Evolutionary conservation across 768 basidiomycete species (phyloP).

Genomic region (Rubroboletus pulcherrimus): DNA sequence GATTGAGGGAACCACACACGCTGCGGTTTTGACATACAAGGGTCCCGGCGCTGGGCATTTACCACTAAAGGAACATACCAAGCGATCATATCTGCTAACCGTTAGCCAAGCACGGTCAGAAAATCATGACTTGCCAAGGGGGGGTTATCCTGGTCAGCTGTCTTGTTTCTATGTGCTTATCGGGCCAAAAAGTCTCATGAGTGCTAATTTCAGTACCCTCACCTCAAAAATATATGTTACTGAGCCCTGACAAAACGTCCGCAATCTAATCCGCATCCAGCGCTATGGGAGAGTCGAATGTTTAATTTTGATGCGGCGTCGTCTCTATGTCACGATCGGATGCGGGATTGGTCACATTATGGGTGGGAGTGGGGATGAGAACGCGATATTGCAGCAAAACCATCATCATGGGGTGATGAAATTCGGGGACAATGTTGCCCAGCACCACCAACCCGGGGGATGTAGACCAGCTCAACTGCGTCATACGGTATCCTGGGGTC

Average conservation of each 20-base stretch:
- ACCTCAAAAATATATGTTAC: slow-evolving; percentile 7
- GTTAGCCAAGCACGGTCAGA: slow-evolving; percentile 1
- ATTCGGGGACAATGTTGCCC: background rate
- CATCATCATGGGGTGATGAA: background rate
- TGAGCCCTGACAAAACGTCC: slow-evolving; percentile 14
- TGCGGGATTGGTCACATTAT: slow-evolving; percentile 1
- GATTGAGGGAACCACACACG: background rate
- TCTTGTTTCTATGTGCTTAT: slow-evolving; percentile 19
- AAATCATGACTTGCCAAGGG: slow-evolving; percentile 13
- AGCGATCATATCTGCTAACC: slow-evolving; percentile 13
- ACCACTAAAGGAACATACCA: slow-evolving; percentile 4
- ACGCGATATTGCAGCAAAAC: background rate
- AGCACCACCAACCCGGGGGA: background rate
- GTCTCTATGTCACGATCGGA: background rate
- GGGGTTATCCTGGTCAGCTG: slow-evolving; percentile 26
- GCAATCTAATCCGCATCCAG: slow-evolving; percentile 17
- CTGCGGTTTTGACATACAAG: background rate
- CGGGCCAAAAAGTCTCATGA: slow-evolving; percentile 7
- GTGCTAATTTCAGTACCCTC: slow-evolving; percentile 9
- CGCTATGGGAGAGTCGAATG: slow-evolving; percentile 5
- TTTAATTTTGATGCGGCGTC: slow-evolving; percentile 13
- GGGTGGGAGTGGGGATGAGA: background rate
- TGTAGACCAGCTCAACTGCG: background rate
- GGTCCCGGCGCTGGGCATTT: background rate
- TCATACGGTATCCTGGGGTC: background rate